These are phyloP conservation scores for Aspergillus transmontanensis DNA, from an alignment of 2,329 filamentous ascomycete species.

Conservation along the genomic window DNA sequence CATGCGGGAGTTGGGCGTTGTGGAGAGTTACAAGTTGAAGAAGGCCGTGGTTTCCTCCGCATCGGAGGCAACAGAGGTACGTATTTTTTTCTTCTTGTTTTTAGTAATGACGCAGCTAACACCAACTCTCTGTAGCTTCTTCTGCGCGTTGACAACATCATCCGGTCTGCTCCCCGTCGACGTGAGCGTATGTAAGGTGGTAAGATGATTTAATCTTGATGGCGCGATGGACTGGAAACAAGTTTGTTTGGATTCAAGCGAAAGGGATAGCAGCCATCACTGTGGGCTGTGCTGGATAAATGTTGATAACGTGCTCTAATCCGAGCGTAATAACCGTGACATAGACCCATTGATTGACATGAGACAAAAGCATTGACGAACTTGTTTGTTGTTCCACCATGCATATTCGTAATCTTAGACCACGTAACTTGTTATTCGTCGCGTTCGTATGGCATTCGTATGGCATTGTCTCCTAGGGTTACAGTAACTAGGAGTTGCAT, in stretches of 20 bases:
- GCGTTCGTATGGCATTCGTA: neutral
- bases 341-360: slow-evolving; percentile 20
- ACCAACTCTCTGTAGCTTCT: slow-evolving; percentile 62
- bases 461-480: no score
- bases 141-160: slow-evolving; percentile 95
- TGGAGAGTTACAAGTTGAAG: slow-evolving; percentile 99
- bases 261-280: slow-evolving; percentile 3
- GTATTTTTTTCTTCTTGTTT: neutral
- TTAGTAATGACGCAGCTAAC: slow-evolving; percentile 17
- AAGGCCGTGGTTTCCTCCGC: slow-evolving; percentile 95
- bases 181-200: slow-evolving; percentile 69
- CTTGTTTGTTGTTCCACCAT: neutral
- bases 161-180: slow-evolving; percentile 84
- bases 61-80: slow-evolving; percentile 91
- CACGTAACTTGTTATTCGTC: neutral
- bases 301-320: slow-evolving; percentile 14
- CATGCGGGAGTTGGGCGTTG: slow-evolving; percentile 92
- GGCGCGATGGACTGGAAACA: slow-evolving; percentile 4
- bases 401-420: neutral
- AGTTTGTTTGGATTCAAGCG: slow-evolving; percentile 9
- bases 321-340: slow-evolving; percentile 18
- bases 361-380: slow-evolving; percentile 20
- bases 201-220: slow-evolving; percentile 1
- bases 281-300: slow-evolving; percentile 8
- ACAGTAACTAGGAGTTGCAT: no score